Evolutionary conservation across 352 stramenopile genomes (phyloP).

Genomic region (Phytophthora niederhauseri): DNA sequence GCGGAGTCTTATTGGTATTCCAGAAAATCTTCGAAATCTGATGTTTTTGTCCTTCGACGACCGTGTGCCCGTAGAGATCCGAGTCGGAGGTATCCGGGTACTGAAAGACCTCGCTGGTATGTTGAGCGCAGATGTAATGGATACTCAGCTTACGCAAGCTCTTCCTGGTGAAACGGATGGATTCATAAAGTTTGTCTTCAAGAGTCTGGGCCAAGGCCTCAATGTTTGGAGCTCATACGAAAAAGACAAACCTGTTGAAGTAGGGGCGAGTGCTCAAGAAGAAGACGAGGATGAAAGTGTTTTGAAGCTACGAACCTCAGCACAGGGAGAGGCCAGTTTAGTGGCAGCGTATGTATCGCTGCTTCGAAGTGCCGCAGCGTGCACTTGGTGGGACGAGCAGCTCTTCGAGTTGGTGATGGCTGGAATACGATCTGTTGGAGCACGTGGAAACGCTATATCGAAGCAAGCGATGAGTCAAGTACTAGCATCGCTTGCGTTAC

Average conservation of each 20-base stretch:
- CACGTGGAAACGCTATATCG: background rate
- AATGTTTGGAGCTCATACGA: constrained; percentile 54
- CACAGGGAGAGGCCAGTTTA: constrained; percentile 49
- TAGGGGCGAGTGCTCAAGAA: background rate
- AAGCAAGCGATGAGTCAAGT: constrained; percentile 23
- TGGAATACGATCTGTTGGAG: constrained; percentile 19
- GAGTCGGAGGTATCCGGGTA: constrained; percentile 50
- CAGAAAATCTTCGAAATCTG: constrained; percentile 67
- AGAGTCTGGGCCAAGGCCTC: constrained; percentile 32
- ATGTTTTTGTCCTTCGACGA: constrained; percentile 63
- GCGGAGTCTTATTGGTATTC: constrained; percentile 53
- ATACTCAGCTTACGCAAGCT: constrained; percentile 40
- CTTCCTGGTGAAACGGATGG: constrained; percentile 22
- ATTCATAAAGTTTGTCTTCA: constrained; percentile 54
- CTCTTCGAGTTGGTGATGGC: constrained; percentile 37
- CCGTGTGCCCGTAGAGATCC: constrained; percentile 51
- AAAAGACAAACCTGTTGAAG: constrained; percentile 17
- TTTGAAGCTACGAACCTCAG: constrained; percentile 54
- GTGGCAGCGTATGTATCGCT: constrained; percentile 55
- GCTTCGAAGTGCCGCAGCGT: constrained; percentile 37
- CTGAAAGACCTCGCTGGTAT: constrained; percentile 49
- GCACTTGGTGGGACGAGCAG: constrained; percentile 39
- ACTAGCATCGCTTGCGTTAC: constrained; percentile 53
- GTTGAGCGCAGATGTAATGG: constrained; percentile 42
- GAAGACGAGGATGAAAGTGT: constrained; percentile 12